These are phyloP conservation scores for Camellia granthamiana DNA, from an alignment of 148 eudicot species.

Conservation along the genomic window DNA sequence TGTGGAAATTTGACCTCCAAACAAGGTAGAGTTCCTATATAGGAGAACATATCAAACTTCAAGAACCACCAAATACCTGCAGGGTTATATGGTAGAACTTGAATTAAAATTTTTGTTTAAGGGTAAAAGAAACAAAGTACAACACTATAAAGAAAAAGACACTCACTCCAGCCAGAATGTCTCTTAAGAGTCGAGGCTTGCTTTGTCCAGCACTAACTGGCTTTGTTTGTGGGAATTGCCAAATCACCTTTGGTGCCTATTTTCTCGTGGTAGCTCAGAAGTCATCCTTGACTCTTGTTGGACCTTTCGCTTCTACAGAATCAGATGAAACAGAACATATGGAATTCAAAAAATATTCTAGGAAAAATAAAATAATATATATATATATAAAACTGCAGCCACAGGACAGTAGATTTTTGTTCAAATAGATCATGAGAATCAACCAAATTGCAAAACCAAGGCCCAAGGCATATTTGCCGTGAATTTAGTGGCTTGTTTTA, in stretches of 20 bases:
- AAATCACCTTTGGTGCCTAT: conserved; percentile 41
- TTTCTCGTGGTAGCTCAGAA: conserved; percentile 28
- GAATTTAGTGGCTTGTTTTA: not conserved
- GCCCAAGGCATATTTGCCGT: not conserved
- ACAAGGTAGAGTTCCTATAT: not conserved
- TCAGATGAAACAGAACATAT: not conserved
- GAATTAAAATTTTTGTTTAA: too few species aligned
- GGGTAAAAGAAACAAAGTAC: not conserved
- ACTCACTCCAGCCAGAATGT: conserved; percentile 47
- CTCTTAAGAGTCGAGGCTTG: conserved; percentile 53
- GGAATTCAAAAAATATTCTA: not conserved
- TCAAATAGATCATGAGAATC: not conserved
- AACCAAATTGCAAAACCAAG: conserved; percentile 1
- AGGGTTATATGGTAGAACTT: not conserved
- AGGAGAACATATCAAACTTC: not conserved
- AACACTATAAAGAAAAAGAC: not conserved
- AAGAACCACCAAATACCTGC: conserved; percentile 34
- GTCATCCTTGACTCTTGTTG: conserved; percentile 31
- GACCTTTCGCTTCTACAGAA: conserved; percentile 60
- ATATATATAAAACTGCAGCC: not conserved
- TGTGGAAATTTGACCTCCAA: not conserved
- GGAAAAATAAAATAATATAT: too few species aligned
- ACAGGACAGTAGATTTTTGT: not conserved
- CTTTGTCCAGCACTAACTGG: conserved; percentile 40
- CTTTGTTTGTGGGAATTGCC: conserved; percentile 55